Percentiles rank a stretch among this genome's conserved stretches.
Conservation (phyloP, 169 alveolate species). For the Cryptosporidium xiaoi region DNA sequence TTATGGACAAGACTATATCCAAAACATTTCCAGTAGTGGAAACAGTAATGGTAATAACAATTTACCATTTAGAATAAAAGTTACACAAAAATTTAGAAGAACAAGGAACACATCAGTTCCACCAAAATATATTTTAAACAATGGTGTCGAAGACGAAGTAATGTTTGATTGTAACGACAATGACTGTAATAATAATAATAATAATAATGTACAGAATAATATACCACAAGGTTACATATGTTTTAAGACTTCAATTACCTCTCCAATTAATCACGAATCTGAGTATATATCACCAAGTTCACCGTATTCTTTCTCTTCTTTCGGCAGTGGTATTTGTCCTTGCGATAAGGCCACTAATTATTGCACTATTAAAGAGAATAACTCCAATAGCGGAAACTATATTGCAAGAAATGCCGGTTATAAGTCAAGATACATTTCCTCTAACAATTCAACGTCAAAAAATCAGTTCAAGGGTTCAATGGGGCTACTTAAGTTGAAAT, state of each 20-base stretch:
- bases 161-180: background rate
- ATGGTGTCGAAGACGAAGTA: background rate
- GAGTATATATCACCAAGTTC: conserved; percentile 1
- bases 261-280: background rate
- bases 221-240: conserved; percentile 53
- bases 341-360: conserved; percentile 29
- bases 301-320: conserved; percentile 4
- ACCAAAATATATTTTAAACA: background rate
- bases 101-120: conserved; percentile 41
- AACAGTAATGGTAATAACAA: background rate
- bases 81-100: conserved; percentile 55
- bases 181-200: too few species aligned
- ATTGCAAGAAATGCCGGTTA: background rate
- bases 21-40: too few species aligned
- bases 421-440: too few species aligned
- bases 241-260: conserved; percentile 56
- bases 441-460: background rate
- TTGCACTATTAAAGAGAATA: background rate
- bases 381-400: background rate
- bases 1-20: too few species aligned
- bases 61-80: conserved; percentile 33
- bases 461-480: conserved; percentile 25
- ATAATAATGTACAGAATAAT: background rate
- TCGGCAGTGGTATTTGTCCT: conserved; percentile 17
- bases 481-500: conserved; percentile 15